Conservation (phyloP, 2,329 filamentous ascomycete genomes). For the Microcera coccophila region DNA sequence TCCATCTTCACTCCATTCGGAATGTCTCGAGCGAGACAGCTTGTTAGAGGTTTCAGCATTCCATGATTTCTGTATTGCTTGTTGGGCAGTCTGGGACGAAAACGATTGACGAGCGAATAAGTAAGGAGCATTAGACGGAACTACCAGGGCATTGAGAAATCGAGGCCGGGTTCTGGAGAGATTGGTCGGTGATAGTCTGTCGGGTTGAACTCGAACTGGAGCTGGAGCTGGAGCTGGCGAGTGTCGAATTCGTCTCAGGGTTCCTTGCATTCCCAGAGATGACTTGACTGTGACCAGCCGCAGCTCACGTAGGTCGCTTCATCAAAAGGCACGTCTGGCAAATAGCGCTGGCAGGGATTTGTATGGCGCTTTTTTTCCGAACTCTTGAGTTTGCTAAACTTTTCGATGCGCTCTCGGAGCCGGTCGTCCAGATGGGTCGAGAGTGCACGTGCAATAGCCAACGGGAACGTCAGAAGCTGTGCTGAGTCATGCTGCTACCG, state of each 20-base stretch:
- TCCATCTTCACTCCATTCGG: constrained; percentile 18
- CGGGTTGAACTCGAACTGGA: constrained; percentile 6
- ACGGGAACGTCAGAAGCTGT: constrained; percentile 17
- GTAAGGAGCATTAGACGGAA: constrained; percentile 6
- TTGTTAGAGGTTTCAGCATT: constrained; percentile 4
- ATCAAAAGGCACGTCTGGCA: constrained; percentile 11
- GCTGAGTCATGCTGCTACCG: constrained; percentile 35
- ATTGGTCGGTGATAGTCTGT: constrained; percentile 6
- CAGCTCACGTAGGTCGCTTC: constrained; percentile 20
- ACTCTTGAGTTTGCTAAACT: background rate
- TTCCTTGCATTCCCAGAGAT: constrained; percentile 30
- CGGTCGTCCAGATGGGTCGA: constrained; percentile 3
- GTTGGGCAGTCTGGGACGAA: constrained; percentile 7
- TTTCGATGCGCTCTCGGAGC: constrained; percentile 12
- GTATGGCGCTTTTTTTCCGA: background rate
- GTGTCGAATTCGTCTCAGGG: constrained; percentile 17
- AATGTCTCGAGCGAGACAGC: constrained; percentile 3
- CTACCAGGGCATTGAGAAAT: constrained; percentile 14
- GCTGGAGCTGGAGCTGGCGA: constrained; percentile 15
- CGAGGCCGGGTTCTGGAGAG: constrained; percentile 7
- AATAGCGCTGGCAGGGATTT: too few species aligned
- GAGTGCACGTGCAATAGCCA: constrained; percentile 20
- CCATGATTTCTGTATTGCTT: constrained; percentile 4
- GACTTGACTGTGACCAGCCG: constrained; percentile 18
- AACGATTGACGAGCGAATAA: constrained; percentile 4